Evolutionary conservation across 805 yeast genomes (phyloP), one percentile per base, ranked within the genome.

Genomic region (Allodekkera sacchari): DNA sequence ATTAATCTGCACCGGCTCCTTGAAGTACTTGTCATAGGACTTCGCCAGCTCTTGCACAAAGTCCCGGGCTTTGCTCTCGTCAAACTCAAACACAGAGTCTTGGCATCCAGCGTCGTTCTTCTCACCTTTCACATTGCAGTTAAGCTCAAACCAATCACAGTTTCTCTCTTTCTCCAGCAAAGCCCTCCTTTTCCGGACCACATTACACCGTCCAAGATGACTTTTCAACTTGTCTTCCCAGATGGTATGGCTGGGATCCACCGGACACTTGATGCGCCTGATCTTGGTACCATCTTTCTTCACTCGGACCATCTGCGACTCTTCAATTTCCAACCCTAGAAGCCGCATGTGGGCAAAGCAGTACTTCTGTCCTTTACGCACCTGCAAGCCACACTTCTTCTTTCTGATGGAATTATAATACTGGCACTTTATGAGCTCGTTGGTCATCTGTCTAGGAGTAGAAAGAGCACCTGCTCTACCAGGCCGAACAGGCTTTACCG

Each of bases 321-420:
- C 41, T 7, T 29, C 36, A 20, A n/a, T 20, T 12, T 24, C 24
- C 18, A 34, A 34, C 33, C 44, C 20, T 31, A 11, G 35, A 34
- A 34, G 39, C n/a, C n/a, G n/a, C n/a, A n/a, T n/a, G 50, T 83
- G 94, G 41, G 79, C 80, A 7, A 80, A 71, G 52, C 94, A 82
- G 45, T 52, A 78, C 24, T 52, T 50, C 15, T 62, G 63, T 19
- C 55, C 68, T 8, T 59, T 53, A 34, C 68, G 65, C 20, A 81
- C 58, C 37, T 76, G 77, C 67, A 80, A 64, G 4, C 74, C 70
- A 52, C 94, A 82, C 27, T 53, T 55, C 34, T 83, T 59, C 23
- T 65, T 64, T 52, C 72, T 76, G 45, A 63, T 64, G 9, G 50
- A 56, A 12, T 77, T 50, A 29, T 62, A 57, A 45, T 47, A 75